Conservation (phyloP, 306 rosid species). For the Rubus parviflorus region DNA sequence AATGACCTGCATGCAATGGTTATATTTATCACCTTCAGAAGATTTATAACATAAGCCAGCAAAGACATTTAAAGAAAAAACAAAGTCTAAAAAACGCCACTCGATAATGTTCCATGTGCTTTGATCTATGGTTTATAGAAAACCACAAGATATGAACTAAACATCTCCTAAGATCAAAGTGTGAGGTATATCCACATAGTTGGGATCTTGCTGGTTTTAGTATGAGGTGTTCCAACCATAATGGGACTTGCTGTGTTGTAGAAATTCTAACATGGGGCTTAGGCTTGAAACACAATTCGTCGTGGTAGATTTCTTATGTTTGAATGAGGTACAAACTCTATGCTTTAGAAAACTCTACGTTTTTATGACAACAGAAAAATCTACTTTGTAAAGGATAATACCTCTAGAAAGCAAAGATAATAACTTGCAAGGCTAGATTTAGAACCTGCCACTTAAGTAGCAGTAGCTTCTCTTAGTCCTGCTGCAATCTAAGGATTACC, state of each 20-base stretch:
- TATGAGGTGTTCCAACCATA: neutral
- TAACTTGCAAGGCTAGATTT: conserved; percentile 35
- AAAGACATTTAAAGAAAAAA: neutral
- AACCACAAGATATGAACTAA: neutral
- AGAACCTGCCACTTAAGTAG: conserved; percentile 30
- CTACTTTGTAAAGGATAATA: conserved; percentile 3
- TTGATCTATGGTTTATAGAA: neutral
- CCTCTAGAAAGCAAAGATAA: conserved; percentile 33
- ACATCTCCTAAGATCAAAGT: neutral
- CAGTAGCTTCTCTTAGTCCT: conserved; percentile 33
- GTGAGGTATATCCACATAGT: neutral
- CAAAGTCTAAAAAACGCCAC: neutral
- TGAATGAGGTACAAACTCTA: neutral
- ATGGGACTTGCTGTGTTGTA: neutral
- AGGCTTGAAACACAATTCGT: neutral
- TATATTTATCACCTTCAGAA: neutral
- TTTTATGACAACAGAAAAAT: neutral
- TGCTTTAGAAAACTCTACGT: neutral
- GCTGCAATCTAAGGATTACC: conserved; percentile 35
- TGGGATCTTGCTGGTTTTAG: neutral
- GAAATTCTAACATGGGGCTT: neutral
- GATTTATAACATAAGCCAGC: neutral
- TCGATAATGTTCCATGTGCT: neutral
- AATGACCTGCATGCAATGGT: conserved; percentile 23
- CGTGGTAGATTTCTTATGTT: neutral